Evolutionary conservation across 2,329 filamentous ascomycete species (phyloP).

Genomic region (Diplocarpon rosae): DNA sequence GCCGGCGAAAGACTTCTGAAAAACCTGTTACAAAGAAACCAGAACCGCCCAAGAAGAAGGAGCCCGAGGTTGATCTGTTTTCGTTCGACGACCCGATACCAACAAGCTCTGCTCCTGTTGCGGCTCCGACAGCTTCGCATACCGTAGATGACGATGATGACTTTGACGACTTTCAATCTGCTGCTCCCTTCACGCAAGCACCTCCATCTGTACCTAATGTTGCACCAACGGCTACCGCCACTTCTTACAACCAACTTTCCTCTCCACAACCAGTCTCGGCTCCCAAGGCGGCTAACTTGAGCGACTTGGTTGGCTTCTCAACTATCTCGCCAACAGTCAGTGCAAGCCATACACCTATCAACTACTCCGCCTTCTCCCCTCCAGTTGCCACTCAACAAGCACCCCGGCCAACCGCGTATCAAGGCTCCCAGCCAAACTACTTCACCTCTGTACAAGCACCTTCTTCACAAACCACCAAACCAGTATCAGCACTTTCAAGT

Average conservation of each 20-base stretch:
- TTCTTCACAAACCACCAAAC: constrained; percentile 23
- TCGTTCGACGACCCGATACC: constrained; percentile 72
- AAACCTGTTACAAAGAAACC: constrained; percentile 45
- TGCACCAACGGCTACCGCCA: constrained; percentile 40
- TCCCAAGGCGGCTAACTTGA: constrained; percentile 68
- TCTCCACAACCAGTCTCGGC: constrained; percentile 78
- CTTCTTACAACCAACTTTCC: constrained; percentile 59
- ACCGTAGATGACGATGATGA: constrained; percentile 63
- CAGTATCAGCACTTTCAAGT: constrained; percentile 26
- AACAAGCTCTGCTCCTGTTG: constrained; percentile 29
- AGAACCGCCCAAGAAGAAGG: constrained; percentile 67
- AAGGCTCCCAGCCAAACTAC: constrained; percentile 81
- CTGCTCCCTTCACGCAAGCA: constrained; percentile 43
- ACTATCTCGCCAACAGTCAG: constrained; percentile 67
- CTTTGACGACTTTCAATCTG: constrained; percentile 96
- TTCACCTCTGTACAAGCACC: constrained; percentile 67
- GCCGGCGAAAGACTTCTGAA: constrained; percentile 33
- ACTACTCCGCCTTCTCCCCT: constrained; percentile 52
- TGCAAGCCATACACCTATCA: constrained; percentile 42
- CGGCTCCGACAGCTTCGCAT: constrained; percentile 33
- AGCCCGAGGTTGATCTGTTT: constrained; percentile 85
- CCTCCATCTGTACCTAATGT: constrained; percentile 30
- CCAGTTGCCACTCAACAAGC: constrained; percentile 34
- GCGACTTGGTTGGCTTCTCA: constrained; percentile 67
- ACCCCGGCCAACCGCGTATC: constrained; percentile 47